Conservation (phyloP, 768 basidiomycete species). For the Cantharellus cinnabarinus region DNA sequence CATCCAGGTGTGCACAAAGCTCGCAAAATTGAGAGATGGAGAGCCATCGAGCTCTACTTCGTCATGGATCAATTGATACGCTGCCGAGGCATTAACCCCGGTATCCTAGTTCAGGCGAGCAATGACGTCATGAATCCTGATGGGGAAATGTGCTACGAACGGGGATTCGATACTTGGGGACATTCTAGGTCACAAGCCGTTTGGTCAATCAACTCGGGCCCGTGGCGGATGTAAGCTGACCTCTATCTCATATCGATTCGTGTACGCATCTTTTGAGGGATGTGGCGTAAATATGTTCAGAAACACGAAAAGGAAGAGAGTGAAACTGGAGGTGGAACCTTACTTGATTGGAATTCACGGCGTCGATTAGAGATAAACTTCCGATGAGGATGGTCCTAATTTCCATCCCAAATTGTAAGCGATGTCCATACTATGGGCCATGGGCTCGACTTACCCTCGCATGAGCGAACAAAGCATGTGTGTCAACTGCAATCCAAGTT, state of each 20-base stretch:
- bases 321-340: neutral
- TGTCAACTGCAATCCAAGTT: neutral
- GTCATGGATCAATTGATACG: slow-evolving; percentile 27
- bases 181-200: slow-evolving; percentile 5
- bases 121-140: neutral
- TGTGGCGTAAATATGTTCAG: neutral
- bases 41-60: slow-evolving; percentile 35
- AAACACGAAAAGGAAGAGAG: neutral
- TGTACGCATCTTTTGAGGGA: slow-evolving; percentile 14
- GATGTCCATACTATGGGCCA: neutral
- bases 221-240: neutral
- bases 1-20: slow-evolving; percentile 49
- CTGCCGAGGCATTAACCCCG: slow-evolving; percentile 10
- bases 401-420: neutral
- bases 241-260: neutral
- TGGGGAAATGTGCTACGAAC: neutral
- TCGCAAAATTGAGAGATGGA: slow-evolving; percentile 32
- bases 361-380: slow-evolving; percentile 10
- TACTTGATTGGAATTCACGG: slow-evolving; percentile 12
- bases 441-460: neutral
- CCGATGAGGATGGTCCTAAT: slow-evolving; percentile 14
- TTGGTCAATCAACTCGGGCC: neutral
- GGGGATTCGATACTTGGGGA: slow-evolving; percentile 16
- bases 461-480: neutral
- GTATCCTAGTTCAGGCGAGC: neutral